These are phyloP conservation scores for Aspergillus sp. DNA, from an alignment of 2,329 filamentous ascomycete genomes.

Conservation along the genomic window DNA sequence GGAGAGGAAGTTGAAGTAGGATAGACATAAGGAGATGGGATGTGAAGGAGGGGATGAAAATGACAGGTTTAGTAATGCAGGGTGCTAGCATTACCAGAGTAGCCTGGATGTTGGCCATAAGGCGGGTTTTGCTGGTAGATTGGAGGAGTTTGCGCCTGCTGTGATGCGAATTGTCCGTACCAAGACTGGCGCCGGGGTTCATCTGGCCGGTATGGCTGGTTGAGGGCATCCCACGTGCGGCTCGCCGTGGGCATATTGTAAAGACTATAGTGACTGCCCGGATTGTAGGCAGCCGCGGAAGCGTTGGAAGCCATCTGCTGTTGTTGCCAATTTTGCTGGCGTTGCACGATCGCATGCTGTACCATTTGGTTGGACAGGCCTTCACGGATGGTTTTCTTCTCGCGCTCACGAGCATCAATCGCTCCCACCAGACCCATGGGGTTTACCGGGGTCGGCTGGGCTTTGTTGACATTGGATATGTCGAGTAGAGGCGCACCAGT, in stretches of 20 bases:
- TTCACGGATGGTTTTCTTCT: constrained; percentile 70
- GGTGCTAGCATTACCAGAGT: constrained; percentile 26
- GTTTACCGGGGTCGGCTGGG: constrained; percentile 49
- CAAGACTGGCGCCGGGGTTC: constrained; percentile 37
- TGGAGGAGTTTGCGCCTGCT: constrained; percentile 25
- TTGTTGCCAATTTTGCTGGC: constrained; percentile 58
- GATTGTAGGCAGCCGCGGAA: constrained; percentile 16
- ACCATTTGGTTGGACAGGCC: constrained; percentile 70
- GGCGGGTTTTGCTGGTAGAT: constrained; percentile 31
- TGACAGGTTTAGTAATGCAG: constrained; percentile 22
- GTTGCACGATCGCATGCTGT: constrained; percentile 70
- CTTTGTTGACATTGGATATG: constrained; percentile 58
- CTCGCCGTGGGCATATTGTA: constrained; percentile 40
- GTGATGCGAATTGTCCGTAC: constrained; percentile 33
- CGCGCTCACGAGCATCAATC: constrained; percentile 77
- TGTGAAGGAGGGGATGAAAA: constrained; percentile 4
- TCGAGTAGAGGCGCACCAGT: constrained; percentile 76
- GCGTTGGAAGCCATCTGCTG: constrained; percentile 37
- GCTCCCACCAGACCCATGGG: constrained; percentile 71
- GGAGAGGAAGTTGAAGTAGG: neutral
- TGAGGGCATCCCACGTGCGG: constrained; percentile 40
- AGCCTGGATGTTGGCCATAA: constrained; percentile 29
- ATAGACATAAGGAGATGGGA: neutral
- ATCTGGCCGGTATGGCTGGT: constrained; percentile 32
- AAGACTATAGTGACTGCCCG: constrained; percentile 23